Evolutionary conservation across 306 rosid genomes (phyloP).

Genomic region (Crotalaria pallida): DNA sequence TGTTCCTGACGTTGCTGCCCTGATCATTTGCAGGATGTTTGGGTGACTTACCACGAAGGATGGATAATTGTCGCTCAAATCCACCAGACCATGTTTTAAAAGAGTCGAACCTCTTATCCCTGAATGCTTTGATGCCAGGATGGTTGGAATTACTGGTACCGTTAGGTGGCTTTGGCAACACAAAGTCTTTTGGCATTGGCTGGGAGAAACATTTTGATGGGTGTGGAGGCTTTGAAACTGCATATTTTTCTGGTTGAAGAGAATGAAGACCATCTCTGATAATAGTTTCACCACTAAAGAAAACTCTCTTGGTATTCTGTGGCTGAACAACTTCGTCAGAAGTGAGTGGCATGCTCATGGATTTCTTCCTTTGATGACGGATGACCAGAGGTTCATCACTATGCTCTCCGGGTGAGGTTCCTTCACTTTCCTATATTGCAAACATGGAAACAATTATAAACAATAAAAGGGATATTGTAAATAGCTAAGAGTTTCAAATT

Average conservation of each 20-base stretch:
- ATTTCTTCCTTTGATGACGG: constrained; percentile 46
- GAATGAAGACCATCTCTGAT: constrained; percentile 12
- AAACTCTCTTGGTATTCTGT: constrained; percentile 24
- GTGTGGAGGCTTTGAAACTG: constrained; percentile 20
- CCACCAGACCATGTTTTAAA: constrained; percentile 80
- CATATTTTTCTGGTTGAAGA: neutral
- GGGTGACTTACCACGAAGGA: constrained; percentile 54
- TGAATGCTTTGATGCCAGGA: constrained; percentile 33
- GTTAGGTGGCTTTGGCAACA: constrained; percentile 3
- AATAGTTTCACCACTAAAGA: constrained; percentile 37
- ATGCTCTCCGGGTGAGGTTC: constrained; percentile 14
- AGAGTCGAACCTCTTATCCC: constrained; percentile 63
- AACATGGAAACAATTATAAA: neutral
- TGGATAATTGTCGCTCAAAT: constrained; percentile 65
- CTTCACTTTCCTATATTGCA: constrained; percentile 43
- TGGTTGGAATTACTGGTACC: constrained; percentile 1
- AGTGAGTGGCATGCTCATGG: constrained; percentile 77
- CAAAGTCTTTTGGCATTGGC: constrained; percentile 48
- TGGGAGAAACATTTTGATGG: constrained; percentile 54
- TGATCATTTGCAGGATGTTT: constrained; percentile 6
- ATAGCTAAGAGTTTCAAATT: neutral
- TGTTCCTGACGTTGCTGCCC: constrained; percentile 9
- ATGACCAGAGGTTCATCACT: constrained; percentile 22
- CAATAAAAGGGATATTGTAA: neutral
- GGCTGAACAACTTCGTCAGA: constrained; percentile 27